Percentiles rank a stretch among this genome's conserved stretches.
Conservation (phyloP, 208 protist genomes). For the Acanthamoeba healyi region DNA sequence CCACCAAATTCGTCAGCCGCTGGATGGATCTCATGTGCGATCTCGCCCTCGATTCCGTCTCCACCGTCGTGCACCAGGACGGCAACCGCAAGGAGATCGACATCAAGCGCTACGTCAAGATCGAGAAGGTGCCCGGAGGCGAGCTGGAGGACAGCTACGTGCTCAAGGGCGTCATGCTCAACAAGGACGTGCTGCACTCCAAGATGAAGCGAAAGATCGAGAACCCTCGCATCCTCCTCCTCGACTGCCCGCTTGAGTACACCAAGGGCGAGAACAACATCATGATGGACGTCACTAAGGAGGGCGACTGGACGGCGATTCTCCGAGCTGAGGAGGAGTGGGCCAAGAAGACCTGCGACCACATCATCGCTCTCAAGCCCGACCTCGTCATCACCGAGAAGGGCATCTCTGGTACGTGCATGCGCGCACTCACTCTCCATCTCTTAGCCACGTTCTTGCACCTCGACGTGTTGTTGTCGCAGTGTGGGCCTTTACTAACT, state of each 20-base stretch:
- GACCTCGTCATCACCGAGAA: slow-evolving; percentile 99
- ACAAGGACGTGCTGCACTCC: slow-evolving; percentile 99
- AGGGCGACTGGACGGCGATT: slow-evolving; percentile 97
- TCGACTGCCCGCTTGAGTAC: slow-evolving; percentile 99
- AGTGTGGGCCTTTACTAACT: too few species aligned
- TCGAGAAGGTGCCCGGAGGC: slow-evolving; percentile 99
- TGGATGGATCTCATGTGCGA: slow-evolving; percentile 97
- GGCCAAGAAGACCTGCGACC: slow-evolving; percentile 96
- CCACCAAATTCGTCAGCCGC: slow-evolving; percentile 99
- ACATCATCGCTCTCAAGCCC: slow-evolving; percentile 99
- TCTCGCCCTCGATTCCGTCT: slow-evolving; percentile 99
- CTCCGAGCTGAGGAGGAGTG: slow-evolving; percentile 99
- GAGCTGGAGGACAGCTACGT: slow-evolving; percentile 98
- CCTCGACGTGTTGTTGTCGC: too few species aligned
- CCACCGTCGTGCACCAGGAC: slow-evolving; percentile 94
- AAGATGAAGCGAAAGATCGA: slow-evolving; percentile 99
- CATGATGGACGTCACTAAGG: slow-evolving; percentile 98
- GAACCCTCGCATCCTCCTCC: slow-evolving; percentile 98
- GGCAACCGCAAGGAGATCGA: slow-evolving; percentile 96
- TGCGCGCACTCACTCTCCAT: neutral
- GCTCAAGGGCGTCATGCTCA: slow-evolving; percentile 99
- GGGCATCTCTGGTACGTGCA: slow-evolving; percentile 94
- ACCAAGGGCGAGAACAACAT: slow-evolving; percentile 99
- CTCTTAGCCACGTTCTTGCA: too few species aligned
- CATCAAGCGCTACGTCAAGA: slow-evolving; percentile 99